A percentile compares a stretch with the other conserved stretches of the same genome.
Conservation (phyloP, 164 flowering plant genomes). For the Buxus sempervirens region DNA sequence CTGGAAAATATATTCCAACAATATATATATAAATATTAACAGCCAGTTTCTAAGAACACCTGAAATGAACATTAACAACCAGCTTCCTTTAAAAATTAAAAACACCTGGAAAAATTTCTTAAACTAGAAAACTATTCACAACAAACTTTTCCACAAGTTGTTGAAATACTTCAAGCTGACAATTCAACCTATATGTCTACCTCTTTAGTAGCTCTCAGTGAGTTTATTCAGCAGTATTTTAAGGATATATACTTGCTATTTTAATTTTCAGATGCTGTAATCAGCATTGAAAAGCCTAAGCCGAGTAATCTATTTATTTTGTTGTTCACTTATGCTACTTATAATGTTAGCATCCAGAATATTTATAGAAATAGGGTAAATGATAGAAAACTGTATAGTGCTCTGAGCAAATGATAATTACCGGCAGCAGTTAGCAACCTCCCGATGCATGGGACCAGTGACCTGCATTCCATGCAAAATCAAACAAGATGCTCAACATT, state of each 20-base stretch:
- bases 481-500: conserved; percentile 4
- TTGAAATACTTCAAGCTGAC: neutral
- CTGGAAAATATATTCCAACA: neutral
- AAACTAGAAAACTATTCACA: too few species aligned
- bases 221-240: neutral
- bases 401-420: conserved; percentile 25
- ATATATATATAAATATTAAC: too few species aligned
- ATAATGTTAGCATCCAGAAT: neutral
- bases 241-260: neutral
- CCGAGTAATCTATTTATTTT: too few species aligned
- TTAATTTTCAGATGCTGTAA: neutral
- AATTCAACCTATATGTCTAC: neutral
- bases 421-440: conserved; percentile 98
- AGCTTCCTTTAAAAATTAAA: too few species aligned
- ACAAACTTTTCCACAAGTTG: neutral
- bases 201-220: neutral
- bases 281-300: neutral
- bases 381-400: neutral
- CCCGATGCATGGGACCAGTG: conserved; percentile 99
- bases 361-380: neutral
- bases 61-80: too few species aligned
- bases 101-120: too few species aligned
- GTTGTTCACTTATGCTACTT: neutral
- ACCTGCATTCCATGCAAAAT: conserved; percentile 44
- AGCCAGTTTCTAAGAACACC: neutral